phyloP scores from a whole-genome alignment of 306 rosid species.

The Ormosia emarginata region DNA sequence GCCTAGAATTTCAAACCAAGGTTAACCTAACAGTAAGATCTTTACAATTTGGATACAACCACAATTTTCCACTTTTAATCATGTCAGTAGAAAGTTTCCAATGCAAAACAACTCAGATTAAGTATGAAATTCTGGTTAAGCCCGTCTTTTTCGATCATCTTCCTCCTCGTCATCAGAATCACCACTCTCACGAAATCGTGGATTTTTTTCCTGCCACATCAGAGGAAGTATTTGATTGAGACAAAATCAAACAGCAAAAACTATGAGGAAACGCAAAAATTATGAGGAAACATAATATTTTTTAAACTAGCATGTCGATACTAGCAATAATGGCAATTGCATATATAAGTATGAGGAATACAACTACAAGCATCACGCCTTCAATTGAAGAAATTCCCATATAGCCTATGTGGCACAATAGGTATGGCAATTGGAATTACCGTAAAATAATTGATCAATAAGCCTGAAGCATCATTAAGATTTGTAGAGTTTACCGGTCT shows the following conservation, averaged over 20 bases:
- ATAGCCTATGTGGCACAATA: background rate
- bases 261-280: background rate
- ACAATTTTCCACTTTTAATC: slow-evolving; percentile 21
- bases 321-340: background rate
- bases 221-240: slow-evolving; percentile 8
- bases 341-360: background rate
- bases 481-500: slow-evolving; percentile 62
- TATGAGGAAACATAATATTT: background rate
- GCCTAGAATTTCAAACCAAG: slow-evolving; percentile 7
- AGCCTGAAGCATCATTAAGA: background rate
- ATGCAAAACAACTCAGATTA: background rate
- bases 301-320: background rate
- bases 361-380: background rate
- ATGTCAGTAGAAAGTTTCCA: background rate
- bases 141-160: slow-evolving; percentile 62
- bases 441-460: background rate
- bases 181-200: slow-evolving; percentile 96
- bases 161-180: slow-evolving; percentile 96
- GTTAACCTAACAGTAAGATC: background rate
- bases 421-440: slow-evolving; percentile 8
- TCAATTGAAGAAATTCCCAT: background rate
- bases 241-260: background rate
- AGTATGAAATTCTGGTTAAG: slow-evolving; percentile 25
- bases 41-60: slow-evolving; percentile 14
- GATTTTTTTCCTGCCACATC: slow-evolving; percentile 81